phyloP scores from a whole-genome alignment of 305 asterid genomes.

The Nicotiana rustica region DNA sequence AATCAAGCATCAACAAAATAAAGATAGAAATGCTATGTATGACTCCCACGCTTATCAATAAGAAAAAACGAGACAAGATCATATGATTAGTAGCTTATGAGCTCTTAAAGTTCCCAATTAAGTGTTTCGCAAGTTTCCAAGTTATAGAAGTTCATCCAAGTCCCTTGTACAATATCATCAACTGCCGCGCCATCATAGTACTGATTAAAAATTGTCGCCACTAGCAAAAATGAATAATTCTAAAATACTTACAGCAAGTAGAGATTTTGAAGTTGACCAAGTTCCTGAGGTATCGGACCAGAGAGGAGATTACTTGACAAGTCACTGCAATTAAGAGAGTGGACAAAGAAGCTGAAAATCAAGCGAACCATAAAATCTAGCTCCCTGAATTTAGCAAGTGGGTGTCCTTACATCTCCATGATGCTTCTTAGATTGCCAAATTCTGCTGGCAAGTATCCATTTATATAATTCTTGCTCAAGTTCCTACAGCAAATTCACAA shows the following conservation, averaged over 20 bases:
- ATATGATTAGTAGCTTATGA: neutral
- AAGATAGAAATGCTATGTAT: neutral
- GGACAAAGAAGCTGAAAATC: neutral
- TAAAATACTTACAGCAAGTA: conserved; percentile 71
- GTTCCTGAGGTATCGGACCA: conserved; percentile 83
- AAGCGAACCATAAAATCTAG: neutral
- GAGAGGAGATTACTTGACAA: conserved; percentile 85
- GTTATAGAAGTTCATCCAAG: neutral
- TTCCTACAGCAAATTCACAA: conserved; percentile 55
- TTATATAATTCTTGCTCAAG: conserved; percentile 74
- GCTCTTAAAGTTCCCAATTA: neutral
- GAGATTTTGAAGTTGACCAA: conserved; percentile 87
- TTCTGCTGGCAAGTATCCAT: conserved; percentile 82
- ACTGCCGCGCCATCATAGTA: neutral
- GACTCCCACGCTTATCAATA: neutral
- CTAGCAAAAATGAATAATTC: no score
- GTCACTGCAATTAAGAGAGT: conserved; percentile 60
- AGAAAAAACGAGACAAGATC: neutral
- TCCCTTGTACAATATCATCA: neutral
- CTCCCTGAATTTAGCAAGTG: neutral
- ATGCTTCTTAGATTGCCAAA: conserved; percentile 93
- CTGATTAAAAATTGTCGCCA: neutral
- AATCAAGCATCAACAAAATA: neutral
- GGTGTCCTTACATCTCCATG: conserved; percentile 80
- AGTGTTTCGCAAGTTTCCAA: neutral